A percentile compares a stretch with the other conserved stretches of the same genome.
Conservation (phyloP, 2,329 filamentous ascomycete genomes). For the Talaromyces piceae region DNA sequence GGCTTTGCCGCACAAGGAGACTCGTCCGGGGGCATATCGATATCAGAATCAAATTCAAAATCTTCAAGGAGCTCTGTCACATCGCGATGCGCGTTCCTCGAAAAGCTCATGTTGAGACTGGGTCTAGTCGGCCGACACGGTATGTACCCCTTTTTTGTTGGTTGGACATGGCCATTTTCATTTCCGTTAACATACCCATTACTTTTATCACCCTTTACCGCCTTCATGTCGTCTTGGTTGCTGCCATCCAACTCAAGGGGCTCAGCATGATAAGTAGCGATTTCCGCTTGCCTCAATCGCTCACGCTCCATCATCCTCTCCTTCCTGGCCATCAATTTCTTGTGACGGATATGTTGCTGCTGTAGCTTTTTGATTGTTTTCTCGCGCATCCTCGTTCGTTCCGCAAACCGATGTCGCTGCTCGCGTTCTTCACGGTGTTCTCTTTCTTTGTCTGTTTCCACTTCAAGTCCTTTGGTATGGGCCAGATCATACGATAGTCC, state of each 20-base stretch:
- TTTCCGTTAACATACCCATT: not conserved
- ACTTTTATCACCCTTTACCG: not conserved
- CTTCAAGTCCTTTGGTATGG: constrained; percentile 34
- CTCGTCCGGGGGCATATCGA: constrained; percentile 32
- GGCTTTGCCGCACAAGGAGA: constrained; percentile 14
- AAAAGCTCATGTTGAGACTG: constrained; percentile 20
- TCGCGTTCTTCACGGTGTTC: constrained; percentile 30
- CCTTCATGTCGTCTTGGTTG: not conserved
- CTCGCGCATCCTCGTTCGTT: constrained; percentile 30
- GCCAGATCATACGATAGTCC: constrained; percentile 41
- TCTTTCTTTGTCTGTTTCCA: constrained; percentile 30
- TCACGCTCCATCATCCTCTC: constrained; percentile 24
- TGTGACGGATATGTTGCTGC: constrained; percentile 35
- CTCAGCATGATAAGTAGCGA: not conserved
- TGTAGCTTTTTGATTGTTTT: constrained; percentile 32
- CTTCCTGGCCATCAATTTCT: constrained; percentile 26
- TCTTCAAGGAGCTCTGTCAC: constrained; percentile 31
- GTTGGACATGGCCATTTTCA: not conserved
- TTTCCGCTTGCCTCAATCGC: not conserved
- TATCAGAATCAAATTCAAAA: constrained; percentile 37
- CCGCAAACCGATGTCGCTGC: constrained; percentile 24
- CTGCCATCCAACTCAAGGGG: not conserved
- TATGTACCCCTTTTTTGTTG: not conserved
- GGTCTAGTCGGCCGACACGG: constrained; percentile 15
- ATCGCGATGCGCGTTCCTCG: constrained; percentile 14